Evolutionary conservation across 23 red algal species (phyloP).

Genomic region (Gracilariopsis chorda): DNA sequence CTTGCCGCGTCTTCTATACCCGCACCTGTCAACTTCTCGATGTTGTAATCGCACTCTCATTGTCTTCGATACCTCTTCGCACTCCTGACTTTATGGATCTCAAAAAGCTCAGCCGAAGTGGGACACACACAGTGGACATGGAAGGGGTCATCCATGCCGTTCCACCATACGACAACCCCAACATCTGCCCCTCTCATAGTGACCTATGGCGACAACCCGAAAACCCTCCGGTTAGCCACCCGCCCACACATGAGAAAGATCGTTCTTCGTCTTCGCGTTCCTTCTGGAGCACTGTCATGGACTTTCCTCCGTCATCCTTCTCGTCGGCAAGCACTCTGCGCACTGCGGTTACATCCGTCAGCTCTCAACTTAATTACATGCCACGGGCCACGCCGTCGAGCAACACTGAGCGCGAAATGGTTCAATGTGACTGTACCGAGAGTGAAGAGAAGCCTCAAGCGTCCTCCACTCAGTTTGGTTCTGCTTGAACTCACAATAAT

Average conservation of each 20-base stretch:
- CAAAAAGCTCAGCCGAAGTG: background rate
- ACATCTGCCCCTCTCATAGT: background rate
- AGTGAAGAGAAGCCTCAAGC: background rate
- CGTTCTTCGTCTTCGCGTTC: background rate
- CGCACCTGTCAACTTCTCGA: too few relatives aligned
- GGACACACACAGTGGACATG: background rate
- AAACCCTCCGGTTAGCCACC: background rate
- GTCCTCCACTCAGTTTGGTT: background rate
- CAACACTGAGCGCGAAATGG: background rate
- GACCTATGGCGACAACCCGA: background rate
- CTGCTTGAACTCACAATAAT: too few relatives aligned
- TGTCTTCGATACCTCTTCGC: background rate
- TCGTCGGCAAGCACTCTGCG: background rate
- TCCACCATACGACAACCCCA: background rate
- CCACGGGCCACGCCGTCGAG: background rate
- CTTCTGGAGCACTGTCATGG: slow-evolving; percentile 6
- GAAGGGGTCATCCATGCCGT: background rate
- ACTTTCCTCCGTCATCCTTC: background rate
- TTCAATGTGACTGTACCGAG: background rate
- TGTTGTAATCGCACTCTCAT: too few relatives aligned
- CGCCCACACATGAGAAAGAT: background rate
- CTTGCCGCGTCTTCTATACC: too few relatives aligned
- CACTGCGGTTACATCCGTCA: background rate
- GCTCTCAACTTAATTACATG: background rate
- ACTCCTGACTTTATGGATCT: background rate